Conservation (phyloP, 1,284 basidiomycete species). For the Pterulicium gracile region DNA sequence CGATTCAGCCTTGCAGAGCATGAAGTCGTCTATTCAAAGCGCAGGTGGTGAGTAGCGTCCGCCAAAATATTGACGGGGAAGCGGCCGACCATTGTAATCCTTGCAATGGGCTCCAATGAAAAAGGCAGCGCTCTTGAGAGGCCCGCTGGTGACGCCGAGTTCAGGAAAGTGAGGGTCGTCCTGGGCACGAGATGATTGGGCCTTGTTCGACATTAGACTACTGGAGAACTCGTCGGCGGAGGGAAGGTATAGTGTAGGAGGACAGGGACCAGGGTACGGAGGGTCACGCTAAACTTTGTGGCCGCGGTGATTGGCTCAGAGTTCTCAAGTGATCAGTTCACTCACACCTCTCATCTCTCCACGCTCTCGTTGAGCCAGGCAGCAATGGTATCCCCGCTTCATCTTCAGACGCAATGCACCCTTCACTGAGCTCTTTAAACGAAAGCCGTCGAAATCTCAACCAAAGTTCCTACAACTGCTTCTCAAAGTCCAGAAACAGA, state of each 20-base stretch:
- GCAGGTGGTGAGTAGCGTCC: slow-evolving; percentile 6
- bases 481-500: slow-evolving; percentile 60
- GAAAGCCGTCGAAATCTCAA: slow-evolving; percentile 26
- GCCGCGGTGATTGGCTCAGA: too few relatives aligned
- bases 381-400: too few relatives aligned
- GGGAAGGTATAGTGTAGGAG: too few relatives aligned
- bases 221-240: not conserved
- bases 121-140: slow-evolving; percentile 94
- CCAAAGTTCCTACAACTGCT: slow-evolving; percentile 54
- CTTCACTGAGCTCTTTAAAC: too few relatives aligned
- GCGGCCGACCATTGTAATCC: slow-evolving; percentile 83
- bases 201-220: not conserved
- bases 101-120: slow-evolving; percentile 96
- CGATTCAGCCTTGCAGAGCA: slow-evolving; percentile 96
- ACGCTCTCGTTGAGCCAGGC: too few relatives aligned
- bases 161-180: slow-evolving; percentile 32
- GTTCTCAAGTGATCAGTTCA: too few relatives aligned
- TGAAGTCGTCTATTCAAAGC: slow-evolving; percentile 80
- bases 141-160: slow-evolving; percentile 86
- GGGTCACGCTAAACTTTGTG: too few relatives aligned
- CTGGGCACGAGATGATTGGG: not conserved
- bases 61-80: slow-evolving; percentile 1
- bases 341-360: too few relatives aligned
- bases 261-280: too few relatives aligned
- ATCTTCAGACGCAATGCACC: too few relatives aligned